Conservation (phyloP, 768 basidiomycete genomes). For the Leccinellum rugosiceps region DNA sequence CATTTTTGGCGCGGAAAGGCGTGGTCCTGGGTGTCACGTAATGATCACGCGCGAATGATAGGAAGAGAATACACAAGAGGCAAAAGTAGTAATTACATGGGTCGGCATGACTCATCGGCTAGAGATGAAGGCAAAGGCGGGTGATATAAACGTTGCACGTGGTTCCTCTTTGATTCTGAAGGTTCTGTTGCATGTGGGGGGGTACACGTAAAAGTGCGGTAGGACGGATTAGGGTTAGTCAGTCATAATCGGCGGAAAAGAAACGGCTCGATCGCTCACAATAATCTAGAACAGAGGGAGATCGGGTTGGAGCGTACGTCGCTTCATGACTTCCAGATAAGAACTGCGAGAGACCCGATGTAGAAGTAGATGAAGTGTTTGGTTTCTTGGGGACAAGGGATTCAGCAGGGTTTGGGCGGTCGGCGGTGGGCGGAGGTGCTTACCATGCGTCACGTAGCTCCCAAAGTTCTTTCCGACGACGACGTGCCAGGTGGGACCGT, state of each 20-base stretch:
- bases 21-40: neutral
- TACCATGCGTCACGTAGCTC: conserved; percentile 96
- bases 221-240: neutral
- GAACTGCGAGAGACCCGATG: conserved; percentile 86
- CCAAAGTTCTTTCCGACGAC: conserved; percentile 99
- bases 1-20: neutral
- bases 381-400: conserved; percentile 59
- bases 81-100: conserved; percentile 26
- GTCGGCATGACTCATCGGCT: conserved; percentile 8
- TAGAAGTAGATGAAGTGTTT: conserved; percentile 99
- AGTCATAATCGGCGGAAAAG: neutral
- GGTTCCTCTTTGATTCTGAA: conserved; percentile 8
- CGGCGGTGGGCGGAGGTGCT: conserved; percentile 20
- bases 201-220: neutral
- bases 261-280: conserved; percentile 11
- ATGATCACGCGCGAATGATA: conserved; percentile 1
- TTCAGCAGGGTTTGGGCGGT: conserved; percentile 7
- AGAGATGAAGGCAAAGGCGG: conserved; percentile 12
- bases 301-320: conserved; percentile 3
- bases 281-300: conserved; percentile 21
- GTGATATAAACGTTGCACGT: conserved; percentile 20
- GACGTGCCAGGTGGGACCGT: conserved; percentile 96
- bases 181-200: neutral
- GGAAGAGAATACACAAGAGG: conserved; percentile 16
- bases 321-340: conserved; percentile 88